Conservation (phyloP, 2,329 filamentous ascomycete species). For the Alternaria sp. region DNA sequence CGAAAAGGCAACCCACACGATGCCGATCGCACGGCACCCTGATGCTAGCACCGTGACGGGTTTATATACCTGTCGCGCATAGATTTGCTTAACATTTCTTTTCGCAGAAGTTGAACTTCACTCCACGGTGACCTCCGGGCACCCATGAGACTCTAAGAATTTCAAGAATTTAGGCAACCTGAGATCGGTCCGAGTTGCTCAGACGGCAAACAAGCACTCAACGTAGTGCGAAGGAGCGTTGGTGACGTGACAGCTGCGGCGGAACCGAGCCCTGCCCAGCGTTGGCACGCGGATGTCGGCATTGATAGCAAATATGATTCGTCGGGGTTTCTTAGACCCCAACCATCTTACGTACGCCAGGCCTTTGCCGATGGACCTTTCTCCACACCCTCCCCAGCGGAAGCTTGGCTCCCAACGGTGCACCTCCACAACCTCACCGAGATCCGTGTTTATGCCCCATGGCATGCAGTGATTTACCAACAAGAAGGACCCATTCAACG, state of each 20-base stretch:
- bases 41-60: background rate
- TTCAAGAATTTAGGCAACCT: background rate
- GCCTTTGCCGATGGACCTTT: slow-evolving; percentile 20
- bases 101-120: background rate
- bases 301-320: slow-evolving; percentile 25
- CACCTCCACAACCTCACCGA: slow-evolving; percentile 3
- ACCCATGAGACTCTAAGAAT: slow-evolving; percentile 2
- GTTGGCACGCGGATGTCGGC: slow-evolving; percentile 37
- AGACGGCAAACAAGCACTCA: slow-evolving; percentile 7
- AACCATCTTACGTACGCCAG: slow-evolving; percentile 39
- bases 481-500: slow-evolving; percentile 4
- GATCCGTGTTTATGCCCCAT: slow-evolving; percentile 2
- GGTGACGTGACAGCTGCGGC: slow-evolving; percentile 19
- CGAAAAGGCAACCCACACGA: background rate
- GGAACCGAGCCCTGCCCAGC: slow-evolving; percentile 39
- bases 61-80: background rate
- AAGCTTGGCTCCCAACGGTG: slow-evolving; percentile 32
- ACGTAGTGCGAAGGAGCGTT: slow-evolving; percentile 2
- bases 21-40: background rate
- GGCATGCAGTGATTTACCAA: background rate
- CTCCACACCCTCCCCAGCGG: slow-evolving; percentile 34
- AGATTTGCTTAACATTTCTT: background rate
- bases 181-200: background rate
- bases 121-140: slow-evolving; percentile 13
- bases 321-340: slow-evolving; percentile 14